phyloP scores from a whole-genome alignment of 352 stramenopile genomes.

The Halophytophthora batemanensis region DNA sequence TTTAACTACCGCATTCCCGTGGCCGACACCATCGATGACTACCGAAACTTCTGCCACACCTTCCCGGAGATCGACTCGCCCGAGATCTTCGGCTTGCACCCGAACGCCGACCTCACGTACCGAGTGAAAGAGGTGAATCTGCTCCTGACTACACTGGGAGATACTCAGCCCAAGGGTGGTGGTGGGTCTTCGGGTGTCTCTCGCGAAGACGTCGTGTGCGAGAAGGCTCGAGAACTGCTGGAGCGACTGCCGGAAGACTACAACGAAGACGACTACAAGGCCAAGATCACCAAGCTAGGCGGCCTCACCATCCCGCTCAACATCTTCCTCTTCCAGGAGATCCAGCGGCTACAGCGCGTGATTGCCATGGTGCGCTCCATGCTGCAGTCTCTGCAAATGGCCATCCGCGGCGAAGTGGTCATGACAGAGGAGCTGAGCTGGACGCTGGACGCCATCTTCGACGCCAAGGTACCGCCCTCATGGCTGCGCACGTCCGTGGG shows the following conservation, averaged over 20 bases:
- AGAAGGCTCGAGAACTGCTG: slow-evolving; percentile 95
- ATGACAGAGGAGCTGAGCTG: slow-evolving; percentile 96
- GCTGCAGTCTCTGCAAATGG: slow-evolving; percentile 95
- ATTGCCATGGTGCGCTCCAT: slow-evolving; percentile 95
- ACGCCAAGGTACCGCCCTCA: slow-evolving; percentile 92
- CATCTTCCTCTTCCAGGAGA: slow-evolving; percentile 99
- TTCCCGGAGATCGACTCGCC: slow-evolving; percentile 97
- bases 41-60: slow-evolving; percentile 93
- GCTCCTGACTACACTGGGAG: slow-evolving; percentile 92
- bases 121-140: slow-evolving; percentile 95
- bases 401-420: slow-evolving; percentile 97
- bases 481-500: slow-evolving; percentile 96
- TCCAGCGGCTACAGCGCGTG: slow-evolving; percentile 95
- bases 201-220: slow-evolving; percentile 95
- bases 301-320: slow-evolving; percentile 96
- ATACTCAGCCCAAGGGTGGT: slow-evolving; percentile 96
- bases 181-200: slow-evolving; percentile 87
- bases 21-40: slow-evolving; percentile 92
- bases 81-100: slow-evolving; percentile 98
- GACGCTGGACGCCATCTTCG: slow-evolving; percentile 95
- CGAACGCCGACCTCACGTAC: slow-evolving; percentile 98
- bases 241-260: slow-evolving; percentile 95
- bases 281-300: slow-evolving; percentile 95
- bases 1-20: slow-evolving; percentile 96
- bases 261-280: slow-evolving; percentile 97